Evolutionary conservation across 306 rosid genomes (phyloP).

Genomic region (Citrullus colocynthis): DNA sequence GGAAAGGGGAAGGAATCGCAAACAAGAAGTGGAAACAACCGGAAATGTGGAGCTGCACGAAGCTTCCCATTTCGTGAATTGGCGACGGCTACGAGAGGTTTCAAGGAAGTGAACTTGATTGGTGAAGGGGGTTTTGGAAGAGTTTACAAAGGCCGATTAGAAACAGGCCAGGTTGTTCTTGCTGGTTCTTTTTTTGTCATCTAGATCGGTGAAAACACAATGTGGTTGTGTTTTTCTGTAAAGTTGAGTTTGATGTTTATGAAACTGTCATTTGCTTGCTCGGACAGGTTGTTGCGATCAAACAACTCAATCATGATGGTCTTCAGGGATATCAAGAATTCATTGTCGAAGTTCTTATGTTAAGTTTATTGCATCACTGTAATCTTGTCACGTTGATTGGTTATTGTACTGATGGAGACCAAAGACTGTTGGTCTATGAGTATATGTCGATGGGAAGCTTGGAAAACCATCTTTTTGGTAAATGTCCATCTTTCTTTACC

Average conservation of each 20-base stretch:
- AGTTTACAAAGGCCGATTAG: slow-evolving; percentile 84
- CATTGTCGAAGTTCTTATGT: slow-evolving; percentile 87
- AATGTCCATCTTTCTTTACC: neutral
- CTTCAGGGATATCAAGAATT: slow-evolving; percentile 88
- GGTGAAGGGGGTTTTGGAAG: slow-evolving; percentile 99
- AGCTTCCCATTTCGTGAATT: slow-evolving; percentile 71
- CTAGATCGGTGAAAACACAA: neutral
- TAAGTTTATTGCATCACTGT: slow-evolving; percentile 52
- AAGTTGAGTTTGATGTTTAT: neutral
- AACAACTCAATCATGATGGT: slow-evolving; percentile 71
- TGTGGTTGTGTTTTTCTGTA: neutral
- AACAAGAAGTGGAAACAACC: slow-evolving; percentile 7
- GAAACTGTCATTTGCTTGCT: neutral
- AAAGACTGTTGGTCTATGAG: slow-evolving; percentile 51
- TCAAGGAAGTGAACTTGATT: slow-evolving; percentile 57
- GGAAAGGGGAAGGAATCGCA: slow-evolving; percentile 8
- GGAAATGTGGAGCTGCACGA: slow-evolving; percentile 25
- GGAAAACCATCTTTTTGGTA: slow-evolving; percentile 54
- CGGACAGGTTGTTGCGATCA: slow-evolving; percentile 37
- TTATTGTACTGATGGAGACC: slow-evolving; percentile 69
- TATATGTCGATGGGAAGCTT: slow-evolving; percentile 52
- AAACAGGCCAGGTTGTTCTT: slow-evolving; percentile 48
- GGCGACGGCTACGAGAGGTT: slow-evolving; percentile 61
- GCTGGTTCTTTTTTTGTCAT: neutral
- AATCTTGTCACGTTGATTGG: slow-evolving; percentile 58